These are phyloP conservation scores for sunflower (Helianthus annuus) DNA, from an alignment of 129 eudicot genomes.

Conservation along the genomic window HanXRQr2.0-SUNRISE NC_035446.2:171924543-171925042, in stretches of 20 bases:
- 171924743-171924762: neutral
- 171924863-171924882: slow-evolving; percentile 7
- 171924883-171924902: slow-evolving; percentile 11
- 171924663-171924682: neutral
- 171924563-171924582: neutral
- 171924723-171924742: neutral
- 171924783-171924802: neutral
- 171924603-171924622: neutral
- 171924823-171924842: neutral
- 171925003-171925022: slow-evolving; percentile 41
- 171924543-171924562: neutral
- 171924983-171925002: slow-evolving; percentile 50
- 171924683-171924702: neutral
- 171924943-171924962: slow-evolving; percentile 35
- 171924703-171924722: neutral
- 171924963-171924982: slow-evolving; percentile 67
- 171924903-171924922: slow-evolving; percentile 39
- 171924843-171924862: neutral
- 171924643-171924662: neutral
- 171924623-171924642: neutral
- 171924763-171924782: neutral
- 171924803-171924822: neutral
- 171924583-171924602: neutral
- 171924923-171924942: slow-evolving; percentile 20
- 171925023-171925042: slow-evolving; percentile 49